Evolutionary conservation across 305 asterid genomes (phyloP).

Genomic region (Solanum aculeatissimum): DNA sequence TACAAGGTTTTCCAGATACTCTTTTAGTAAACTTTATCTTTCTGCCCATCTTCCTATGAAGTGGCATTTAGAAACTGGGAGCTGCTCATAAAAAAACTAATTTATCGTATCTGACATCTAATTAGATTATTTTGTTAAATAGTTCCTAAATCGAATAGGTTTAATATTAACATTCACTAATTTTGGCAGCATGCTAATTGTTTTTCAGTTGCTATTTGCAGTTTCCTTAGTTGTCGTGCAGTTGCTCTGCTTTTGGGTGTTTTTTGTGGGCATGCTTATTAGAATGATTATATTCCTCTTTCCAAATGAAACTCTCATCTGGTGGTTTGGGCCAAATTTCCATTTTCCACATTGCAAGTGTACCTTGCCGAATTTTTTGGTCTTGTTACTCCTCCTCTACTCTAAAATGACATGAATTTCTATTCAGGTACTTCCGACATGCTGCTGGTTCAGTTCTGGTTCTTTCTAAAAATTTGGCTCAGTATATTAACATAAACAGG

Average conservation of each 20-base stretch:
- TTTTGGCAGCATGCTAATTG: neutral
- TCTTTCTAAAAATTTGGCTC: conserved; percentile 68
- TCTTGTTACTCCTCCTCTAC: neutral
- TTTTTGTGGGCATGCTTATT: neutral
- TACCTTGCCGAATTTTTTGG: neutral
- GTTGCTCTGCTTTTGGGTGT: neutral
- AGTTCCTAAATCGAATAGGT: neutral
- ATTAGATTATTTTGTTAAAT: neutral
- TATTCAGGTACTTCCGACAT: conserved; percentile 87
- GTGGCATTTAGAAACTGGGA: neutral
- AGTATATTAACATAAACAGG: conserved; percentile 80
- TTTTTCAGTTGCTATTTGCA: neutral
- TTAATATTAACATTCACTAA: neutral
- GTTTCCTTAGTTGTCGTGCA: neutral
- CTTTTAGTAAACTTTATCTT: neutral
- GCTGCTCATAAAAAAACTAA: neutral
- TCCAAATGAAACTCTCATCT: neutral
- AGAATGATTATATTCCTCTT: neutral
- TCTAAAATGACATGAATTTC: conserved; percentile 2
- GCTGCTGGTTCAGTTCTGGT: conserved; percentile 65
- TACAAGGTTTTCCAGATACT: neutral
- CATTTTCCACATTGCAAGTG: neutral
- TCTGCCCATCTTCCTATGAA: neutral
- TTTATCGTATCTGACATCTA: neutral
- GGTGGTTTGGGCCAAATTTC: neutral